Base-by-base conservation (phyloP, 306 rosid genomes). In the Begonia loranthoides region DNA sequence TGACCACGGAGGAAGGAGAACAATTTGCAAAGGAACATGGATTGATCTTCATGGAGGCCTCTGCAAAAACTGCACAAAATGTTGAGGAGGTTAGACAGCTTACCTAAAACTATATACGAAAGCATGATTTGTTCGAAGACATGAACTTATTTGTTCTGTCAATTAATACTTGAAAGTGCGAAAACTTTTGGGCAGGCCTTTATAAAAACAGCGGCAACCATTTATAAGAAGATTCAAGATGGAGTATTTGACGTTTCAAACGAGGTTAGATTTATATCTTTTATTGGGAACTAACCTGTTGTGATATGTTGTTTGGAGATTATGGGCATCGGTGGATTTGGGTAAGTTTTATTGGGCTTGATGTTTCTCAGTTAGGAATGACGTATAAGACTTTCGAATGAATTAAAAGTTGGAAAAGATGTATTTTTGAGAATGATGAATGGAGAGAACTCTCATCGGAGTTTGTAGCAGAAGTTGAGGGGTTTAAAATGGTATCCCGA, bases 11-110 rank as follows among this genome's bases (percentile, higher is more conserved):
- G 67, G 99, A 92, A 74, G 99, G 99, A 3, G 99, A 92, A 58
- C 99, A 83, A 63, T 92, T 92, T 74, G 99, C 99, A 47, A 92
- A 80, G 83, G 99, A 92, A 69, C 93, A 92, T 38, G 99, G 99
- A 1, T 69, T 92, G 72, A 80, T 92, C 68, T 92, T 92, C 73
- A 92, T 92, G 99, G 99, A 92, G 66, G 99, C 99, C 49, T 92
- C 99, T 12, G 99, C 99, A 54, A 92, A 92, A 73, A 92, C 99
- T 57, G 96, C 99, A 19, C 99, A 86, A 63, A 92, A 92, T 70
- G 99, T 92, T 46, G 99, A 92, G 73, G 99, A 92, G 96, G 99
- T 92, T 17, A 55, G 43, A 43, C 56, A 12, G 15, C 6, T 11
- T 28, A 5, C 13, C 5, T 13, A n/a, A 2, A 43, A 10, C 15